Evolutionary conservation across 495 filamentous ascomycete genomes (phyloP).

Genomic region (Glonium stellatum): DNA sequence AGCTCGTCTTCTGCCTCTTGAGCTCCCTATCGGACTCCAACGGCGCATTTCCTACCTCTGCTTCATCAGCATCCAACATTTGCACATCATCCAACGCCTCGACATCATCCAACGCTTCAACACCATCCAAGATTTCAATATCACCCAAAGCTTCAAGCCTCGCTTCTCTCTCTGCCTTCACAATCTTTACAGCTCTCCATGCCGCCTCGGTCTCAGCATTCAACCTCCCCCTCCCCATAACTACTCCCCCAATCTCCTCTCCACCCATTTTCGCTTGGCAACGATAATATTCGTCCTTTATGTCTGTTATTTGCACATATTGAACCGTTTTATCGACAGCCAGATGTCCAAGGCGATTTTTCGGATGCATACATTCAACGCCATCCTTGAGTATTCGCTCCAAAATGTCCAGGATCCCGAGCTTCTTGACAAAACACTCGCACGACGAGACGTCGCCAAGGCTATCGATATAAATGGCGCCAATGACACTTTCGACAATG

Average conservation of each 20-base stretch:
- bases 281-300: slow-evolving; percentile 4
- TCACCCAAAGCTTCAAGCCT: not conserved
- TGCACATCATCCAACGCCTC: not conserved
- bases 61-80: not conserved
- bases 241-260: slow-evolving; percentile 15
- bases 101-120: too few species aligned
- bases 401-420: slow-evolving; percentile 61
- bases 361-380: slow-evolving; percentile 66
- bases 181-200: slow-evolving; percentile 20
- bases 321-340: slow-evolving; percentile 45
- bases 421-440: slow-evolving; percentile 48
- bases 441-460: slow-evolving; percentile 52
- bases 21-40: too few species aligned
- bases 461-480: slow-evolving; percentile 81
- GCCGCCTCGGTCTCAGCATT: slow-evolving; percentile 27
- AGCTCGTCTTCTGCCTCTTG: too few species aligned
- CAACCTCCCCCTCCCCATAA: slow-evolving; percentile 21
- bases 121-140: not conserved
- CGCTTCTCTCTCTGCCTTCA: slow-evolving; percentile 1
- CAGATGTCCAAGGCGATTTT: slow-evolving; percentile 57
- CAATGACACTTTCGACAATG: slow-evolving; percentile 72
- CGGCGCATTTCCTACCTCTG: too few species aligned
- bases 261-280: slow-evolving; percentile 19
- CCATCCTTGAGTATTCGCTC: slow-evolving; percentile 50
- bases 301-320: slow-evolving; percentile 21